A percentile compares a stretch with the other conserved stretches of the same genome.
phyloP scores from a whole-genome alignment of 805 yeast genomes.

The Metschnikowia henanensis region DNA sequence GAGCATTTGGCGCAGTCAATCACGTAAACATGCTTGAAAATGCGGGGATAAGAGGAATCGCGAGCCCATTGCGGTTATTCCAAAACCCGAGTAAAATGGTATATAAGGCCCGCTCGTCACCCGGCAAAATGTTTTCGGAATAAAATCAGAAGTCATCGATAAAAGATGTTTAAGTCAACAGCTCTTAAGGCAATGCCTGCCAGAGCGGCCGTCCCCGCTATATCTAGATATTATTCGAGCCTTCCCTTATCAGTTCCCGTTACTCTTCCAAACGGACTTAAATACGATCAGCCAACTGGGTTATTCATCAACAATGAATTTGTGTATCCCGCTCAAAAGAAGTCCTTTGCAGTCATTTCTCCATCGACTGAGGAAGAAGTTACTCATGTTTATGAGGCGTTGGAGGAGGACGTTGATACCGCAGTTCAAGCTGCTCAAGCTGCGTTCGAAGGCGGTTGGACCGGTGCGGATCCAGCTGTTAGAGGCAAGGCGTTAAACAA shows the following conservation, averaged over 20 bases:
- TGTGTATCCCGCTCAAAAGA: slow-evolving; percentile 54
- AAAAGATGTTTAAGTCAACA: slow-evolving; percentile 4
- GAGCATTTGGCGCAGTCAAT: slow-evolving; percentile 7
- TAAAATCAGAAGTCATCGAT: neutral
- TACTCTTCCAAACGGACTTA: slow-evolving; percentile 69
- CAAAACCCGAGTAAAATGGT: neutral
- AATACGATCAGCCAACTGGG: slow-evolving; percentile 82
- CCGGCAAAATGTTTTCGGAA: no score
- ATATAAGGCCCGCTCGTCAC: neutral
- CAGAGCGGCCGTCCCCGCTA: slow-evolving; percentile 5
- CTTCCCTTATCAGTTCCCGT: slow-evolving; percentile 45
- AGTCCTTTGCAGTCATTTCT: slow-evolving; percentile 60
- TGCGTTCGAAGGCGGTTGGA: slow-evolving; percentile 75
- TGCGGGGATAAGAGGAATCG: slow-evolving; percentile 5
- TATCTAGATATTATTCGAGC: slow-evolving; percentile 20
- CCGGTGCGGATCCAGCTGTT: slow-evolving; percentile 61
- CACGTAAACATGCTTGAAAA: slow-evolving; percentile 2
- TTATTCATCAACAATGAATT: slow-evolving; percentile 87
- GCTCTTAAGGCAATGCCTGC: slow-evolving; percentile 5
- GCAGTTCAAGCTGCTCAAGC: slow-evolving; percentile 85
- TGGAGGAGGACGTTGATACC: slow-evolving; percentile 72
- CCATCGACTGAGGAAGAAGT: slow-evolving; percentile 74
- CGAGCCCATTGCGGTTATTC: neutral
- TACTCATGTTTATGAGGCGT: slow-evolving; percentile 71
- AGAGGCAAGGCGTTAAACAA: slow-evolving; percentile 65